Percentiles rank a stretch among this genome's conserved stretches.
These are phyloP conservation scores for Myxozyma udenii DNA, from an alignment of 805 yeast genomes.

Conservation along the genomic window DNA sequence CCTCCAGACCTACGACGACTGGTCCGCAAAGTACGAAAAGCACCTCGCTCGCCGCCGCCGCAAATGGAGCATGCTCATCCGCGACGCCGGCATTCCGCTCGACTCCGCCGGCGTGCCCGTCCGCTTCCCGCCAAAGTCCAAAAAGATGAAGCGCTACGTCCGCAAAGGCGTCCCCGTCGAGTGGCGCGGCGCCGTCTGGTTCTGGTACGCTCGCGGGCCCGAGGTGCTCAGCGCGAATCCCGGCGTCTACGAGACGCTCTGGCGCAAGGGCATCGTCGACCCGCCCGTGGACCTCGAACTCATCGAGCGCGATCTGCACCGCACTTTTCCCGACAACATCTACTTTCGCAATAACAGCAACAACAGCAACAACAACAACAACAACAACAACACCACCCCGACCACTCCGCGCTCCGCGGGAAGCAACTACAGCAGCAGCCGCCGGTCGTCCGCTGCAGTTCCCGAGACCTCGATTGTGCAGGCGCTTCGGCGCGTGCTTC, in stretches of 20 bases:
- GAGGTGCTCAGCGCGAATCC: constrained; percentile 51
- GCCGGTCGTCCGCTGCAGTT: constrained; percentile 12
- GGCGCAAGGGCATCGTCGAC: constrained; percentile 52
- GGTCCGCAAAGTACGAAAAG: constrained; percentile 70
- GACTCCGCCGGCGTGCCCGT: constrained; percentile 50
- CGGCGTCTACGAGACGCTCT: constrained; percentile 71
- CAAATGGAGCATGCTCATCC: constrained; percentile 72
- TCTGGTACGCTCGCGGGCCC: constrained; percentile 84
- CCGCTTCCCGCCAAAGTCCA: constrained; percentile 74
- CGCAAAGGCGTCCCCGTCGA: constrained; percentile 94
- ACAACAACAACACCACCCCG: not conserved
- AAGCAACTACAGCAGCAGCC: constrained; percentile 4
- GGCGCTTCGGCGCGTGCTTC: constrained; percentile 73
- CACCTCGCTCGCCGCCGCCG: constrained; percentile 62
- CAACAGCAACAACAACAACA: constrained; percentile 33
- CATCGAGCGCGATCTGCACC: constrained; percentile 86
- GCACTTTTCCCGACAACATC: constrained; percentile 92
- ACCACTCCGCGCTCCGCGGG: constrained; percentile 6
- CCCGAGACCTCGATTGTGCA: constrained; percentile 64
- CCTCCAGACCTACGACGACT: constrained; percentile 57
- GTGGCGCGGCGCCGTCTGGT: constrained; percentile 98
- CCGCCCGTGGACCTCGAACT: constrained; percentile 81
- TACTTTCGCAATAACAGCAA: constrained; percentile 59
- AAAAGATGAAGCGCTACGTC: constrained; percentile 72
- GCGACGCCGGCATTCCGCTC: constrained; percentile 59